phyloP scores from a whole-genome alignment of 495 filamentous ascomycete genomes.

The Hyaloscypha variabilis region DNA sequence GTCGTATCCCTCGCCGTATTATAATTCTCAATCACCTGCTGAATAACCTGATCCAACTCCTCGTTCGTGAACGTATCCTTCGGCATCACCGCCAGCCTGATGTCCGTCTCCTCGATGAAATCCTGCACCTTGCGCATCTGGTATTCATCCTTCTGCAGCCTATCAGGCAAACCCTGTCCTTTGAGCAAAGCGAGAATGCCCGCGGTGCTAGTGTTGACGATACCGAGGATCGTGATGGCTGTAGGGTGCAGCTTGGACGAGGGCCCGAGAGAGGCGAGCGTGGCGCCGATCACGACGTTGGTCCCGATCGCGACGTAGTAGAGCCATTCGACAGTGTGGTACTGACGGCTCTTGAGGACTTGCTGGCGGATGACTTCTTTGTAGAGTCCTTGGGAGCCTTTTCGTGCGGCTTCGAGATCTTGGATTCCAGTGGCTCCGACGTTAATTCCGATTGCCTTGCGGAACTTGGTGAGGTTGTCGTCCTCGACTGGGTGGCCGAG shows the following conservation, averaged over 20 bases:
- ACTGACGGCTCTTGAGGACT: slow-evolving; percentile 18
- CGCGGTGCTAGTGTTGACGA: slow-evolving; percentile 36
- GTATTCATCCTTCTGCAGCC: slow-evolving; percentile 34
- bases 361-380: slow-evolving; percentile 26
- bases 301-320: slow-evolving; percentile 24
- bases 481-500: slow-evolving; percentile 5
- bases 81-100: slow-evolving; percentile 15
- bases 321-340: slow-evolving; percentile 17
- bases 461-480: slow-evolving; percentile 26
- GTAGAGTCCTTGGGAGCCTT: slow-evolving; percentile 23
- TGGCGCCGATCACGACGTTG: slow-evolving; percentile 38
- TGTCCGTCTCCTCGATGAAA: slow-evolving; percentile 36
- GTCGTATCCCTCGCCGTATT: slow-evolving; percentile 28
- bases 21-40: slow-evolving; percentile 26
- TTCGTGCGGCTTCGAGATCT: slow-evolving; percentile 25
- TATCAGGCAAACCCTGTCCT: slow-evolving; percentile 37
- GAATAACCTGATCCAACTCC: slow-evolving; percentile 20
- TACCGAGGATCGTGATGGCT: slow-evolving; percentile 36
- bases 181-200: slow-evolving; percentile 37
- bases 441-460: slow-evolving; percentile 28
- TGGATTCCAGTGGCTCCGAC: neutral
- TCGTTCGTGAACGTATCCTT: slow-evolving; percentile 11
- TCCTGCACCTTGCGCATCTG: slow-evolving; percentile 36
- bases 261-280: slow-evolving; percentile 35
- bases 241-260: slow-evolving; percentile 21